Evolutionary conservation across 768 basidiomycete species (phyloP).

Genomic region (Tylopilus sp.): DNA sequence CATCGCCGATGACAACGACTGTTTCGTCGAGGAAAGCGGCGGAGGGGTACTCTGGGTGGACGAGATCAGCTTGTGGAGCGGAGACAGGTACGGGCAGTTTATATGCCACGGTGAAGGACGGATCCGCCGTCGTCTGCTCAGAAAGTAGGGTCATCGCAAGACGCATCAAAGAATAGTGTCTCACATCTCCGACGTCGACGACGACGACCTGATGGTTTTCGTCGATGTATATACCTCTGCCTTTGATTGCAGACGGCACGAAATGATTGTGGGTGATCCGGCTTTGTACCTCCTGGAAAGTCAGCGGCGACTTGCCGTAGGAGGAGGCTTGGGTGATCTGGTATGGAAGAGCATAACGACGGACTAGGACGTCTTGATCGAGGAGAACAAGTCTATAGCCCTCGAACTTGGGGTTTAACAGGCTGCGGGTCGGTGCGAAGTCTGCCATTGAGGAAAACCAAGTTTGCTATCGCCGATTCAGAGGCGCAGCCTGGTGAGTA

Average conservation of each 20-base stretch:
- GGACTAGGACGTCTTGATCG: conserved; percentile 52
- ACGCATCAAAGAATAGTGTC: conserved; percentile 21
- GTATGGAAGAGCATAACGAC: conserved; percentile 46
- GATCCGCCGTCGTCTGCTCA: conserved; percentile 49
- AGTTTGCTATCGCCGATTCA: too few species aligned
- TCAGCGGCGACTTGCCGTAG: conserved; percentile 58
- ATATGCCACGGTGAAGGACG: conserved; percentile 54
- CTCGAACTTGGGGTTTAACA: conserved; percentile 82
- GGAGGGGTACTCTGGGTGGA: conserved; percentile 74
- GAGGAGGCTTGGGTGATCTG: conserved; percentile 49
- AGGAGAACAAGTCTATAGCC: conserved; percentile 73
- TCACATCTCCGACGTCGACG: conserved; percentile 57
- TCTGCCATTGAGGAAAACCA: conserved; percentile 26
- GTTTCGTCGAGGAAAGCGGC: conserved; percentile 50
- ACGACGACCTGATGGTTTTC: conserved; percentile 55
- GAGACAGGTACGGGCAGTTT: conserved; percentile 57
- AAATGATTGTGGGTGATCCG: conserved; percentile 85
- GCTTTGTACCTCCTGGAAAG: conserved; percentile 80
- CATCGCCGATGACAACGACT: conserved; percentile 61
- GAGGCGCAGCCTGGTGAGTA: too few species aligned
- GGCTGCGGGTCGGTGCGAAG: conserved; percentile 46
- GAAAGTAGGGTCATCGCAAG: conserved; percentile 9
- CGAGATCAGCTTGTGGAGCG: conserved; percentile 34
- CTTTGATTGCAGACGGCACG: conserved; percentile 41
- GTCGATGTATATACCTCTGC: conserved; percentile 66